A percentile compares a stretch with the other conserved stretches of the same genome.
phyloP scores from a whole-genome alignment of 495 filamentous ascomycete genomes.

The Platismatia glauca region DNA sequence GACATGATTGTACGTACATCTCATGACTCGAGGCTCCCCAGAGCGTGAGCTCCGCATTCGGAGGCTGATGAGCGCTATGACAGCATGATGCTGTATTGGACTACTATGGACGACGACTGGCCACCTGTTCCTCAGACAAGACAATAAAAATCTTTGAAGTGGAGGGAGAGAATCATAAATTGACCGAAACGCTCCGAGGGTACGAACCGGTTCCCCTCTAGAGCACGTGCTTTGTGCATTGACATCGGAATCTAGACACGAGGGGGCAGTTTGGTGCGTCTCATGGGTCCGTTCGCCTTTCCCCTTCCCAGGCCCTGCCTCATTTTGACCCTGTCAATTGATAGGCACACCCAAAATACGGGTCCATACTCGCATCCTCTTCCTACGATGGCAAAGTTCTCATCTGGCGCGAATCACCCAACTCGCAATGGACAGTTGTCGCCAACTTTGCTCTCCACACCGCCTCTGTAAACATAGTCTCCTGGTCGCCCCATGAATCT shows the following conservation, averaged over 20 bases:
- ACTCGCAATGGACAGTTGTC: slow-evolving; percentile 63
- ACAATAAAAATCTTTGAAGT: slow-evolving; percentile 99
- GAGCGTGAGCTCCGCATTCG: background rate
- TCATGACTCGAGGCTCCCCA: slow-evolving; percentile 8
- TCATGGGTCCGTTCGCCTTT: slow-evolving; percentile 58
- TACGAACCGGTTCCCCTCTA: slow-evolving; percentile 33
- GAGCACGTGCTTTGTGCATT: slow-evolving; percentile 17
- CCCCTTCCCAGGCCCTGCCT: background rate
- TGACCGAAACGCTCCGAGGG: slow-evolving; percentile 93
- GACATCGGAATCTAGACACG: slow-evolving; percentile 52
- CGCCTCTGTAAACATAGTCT: slow-evolving; percentile 89
- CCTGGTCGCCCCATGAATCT: slow-evolving; percentile 93
- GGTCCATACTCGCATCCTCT: slow-evolving; percentile 90
- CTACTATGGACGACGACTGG: slow-evolving; percentile 93
- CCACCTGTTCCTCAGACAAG: slow-evolving; percentile 94
- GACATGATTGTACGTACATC: slow-evolving; percentile 90
- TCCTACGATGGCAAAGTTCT: slow-evolving; percentile 96
- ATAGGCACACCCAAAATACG: slow-evolving; percentile 91
- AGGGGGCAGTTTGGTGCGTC: slow-evolving; percentile 93
- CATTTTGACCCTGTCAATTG: background rate
- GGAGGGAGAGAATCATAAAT: slow-evolving; percentile 82
- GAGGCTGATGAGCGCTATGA: slow-evolving; percentile 11
- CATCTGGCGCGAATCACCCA: slow-evolving; percentile 86
- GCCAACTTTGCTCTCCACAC: slow-evolving; percentile 87
- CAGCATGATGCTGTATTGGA: slow-evolving; percentile 97